Percentiles rank a stretch among this genome's conserved stretches.
These are phyloP conservation scores for Amanita jacksonii DNA, from an alignment of 768 basidiomycete species.

Conservation along the genomic window DNA sequence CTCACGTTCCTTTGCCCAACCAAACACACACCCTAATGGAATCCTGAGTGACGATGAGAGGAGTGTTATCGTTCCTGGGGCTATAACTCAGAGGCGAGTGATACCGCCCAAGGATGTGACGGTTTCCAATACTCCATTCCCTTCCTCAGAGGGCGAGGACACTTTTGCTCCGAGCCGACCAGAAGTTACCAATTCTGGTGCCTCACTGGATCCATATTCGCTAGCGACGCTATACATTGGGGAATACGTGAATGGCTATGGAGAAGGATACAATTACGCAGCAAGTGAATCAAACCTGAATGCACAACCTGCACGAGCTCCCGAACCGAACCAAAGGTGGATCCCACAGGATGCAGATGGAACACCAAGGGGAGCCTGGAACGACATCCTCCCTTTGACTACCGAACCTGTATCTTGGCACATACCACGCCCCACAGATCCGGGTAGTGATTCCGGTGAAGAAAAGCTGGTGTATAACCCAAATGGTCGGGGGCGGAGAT, in stretches of 20 bases:
- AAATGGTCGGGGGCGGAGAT: background rate
- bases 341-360: background rate
- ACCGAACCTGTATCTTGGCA: background rate
- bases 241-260: slow-evolving; percentile 19
- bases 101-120: slow-evolving; percentile 6
- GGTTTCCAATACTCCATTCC: slow-evolving; percentile 3
- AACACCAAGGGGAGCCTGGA: slow-evolving; percentile 3
- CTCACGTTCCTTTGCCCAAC: background rate
- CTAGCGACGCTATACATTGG: slow-evolving; percentile 16
- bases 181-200: background rate
- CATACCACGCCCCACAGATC: background rate
- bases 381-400: background rate
- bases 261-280: slow-evolving; percentile 15
- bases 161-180: background rate
- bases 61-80: slow-evolving; percentile 6
- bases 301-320: background rate
- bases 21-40: slow-evolving; percentile 1
- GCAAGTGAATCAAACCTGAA: background rate
- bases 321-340: too few species aligned
- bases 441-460: slow-evolving; percentile 3
- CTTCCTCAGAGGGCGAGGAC: background rate
- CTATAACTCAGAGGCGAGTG: slow-evolving; percentile 1
- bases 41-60: slow-evolving; percentile 2
- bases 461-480: slow-evolving; percentile 5
- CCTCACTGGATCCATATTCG: slow-evolving; percentile 16